Conservation (phyloP, 2,329 filamentous ascomycete species). For the Fusarium sublunatum region DNA sequence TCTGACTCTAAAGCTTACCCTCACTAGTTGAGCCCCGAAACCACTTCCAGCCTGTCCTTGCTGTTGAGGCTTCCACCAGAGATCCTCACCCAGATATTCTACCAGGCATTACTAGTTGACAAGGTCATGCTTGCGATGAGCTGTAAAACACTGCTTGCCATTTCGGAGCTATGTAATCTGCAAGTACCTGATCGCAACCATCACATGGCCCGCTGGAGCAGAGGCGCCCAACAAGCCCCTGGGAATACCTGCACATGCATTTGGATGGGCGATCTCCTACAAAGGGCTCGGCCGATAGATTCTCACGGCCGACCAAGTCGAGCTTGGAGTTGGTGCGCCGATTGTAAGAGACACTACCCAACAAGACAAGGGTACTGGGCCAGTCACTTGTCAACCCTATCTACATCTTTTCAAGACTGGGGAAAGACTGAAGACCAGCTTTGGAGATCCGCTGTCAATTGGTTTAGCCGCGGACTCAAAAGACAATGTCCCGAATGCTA, state of each 20-base stretch:
- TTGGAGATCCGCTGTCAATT: slow-evolving; percentile 25
- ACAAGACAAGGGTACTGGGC: slow-evolving; percentile 41
- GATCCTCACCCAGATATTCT: slow-evolving; percentile 42
- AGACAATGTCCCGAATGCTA: slow-evolving; percentile 41
- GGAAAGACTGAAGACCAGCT: slow-evolving; percentile 4
- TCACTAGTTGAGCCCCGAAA: slow-evolving; percentile 10
- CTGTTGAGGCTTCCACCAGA: slow-evolving; percentile 45
- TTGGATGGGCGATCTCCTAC: slow-evolving; percentile 28
- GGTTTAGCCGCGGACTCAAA: slow-evolving; percentile 30
- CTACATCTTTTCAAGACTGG: slow-evolving; percentile 9
- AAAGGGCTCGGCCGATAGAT: slow-evolving; percentile 30
- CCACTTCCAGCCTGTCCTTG: neutral
- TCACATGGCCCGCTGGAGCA: slow-evolving; percentile 22
- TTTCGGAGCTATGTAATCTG: slow-evolving; percentile 31
- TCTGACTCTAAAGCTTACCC: slow-evolving; percentile 2
- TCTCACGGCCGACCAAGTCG: slow-evolving; percentile 21
- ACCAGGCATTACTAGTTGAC: slow-evolving; percentile 23
- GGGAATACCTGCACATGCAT: slow-evolving; percentile 22
- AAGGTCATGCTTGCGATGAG: slow-evolving; percentile 34
- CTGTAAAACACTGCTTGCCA: slow-evolving; percentile 40
- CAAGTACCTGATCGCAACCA: slow-evolving; percentile 25
- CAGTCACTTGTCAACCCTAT: neutral
- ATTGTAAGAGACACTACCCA: slow-evolving; percentile 39
- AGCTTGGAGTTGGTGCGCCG: slow-evolving; percentile 38
- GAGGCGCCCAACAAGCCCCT: neutral